A percentile compares a stretch with the other conserved stretches of the same genome.
Evolutionary conservation across 2,329 filamentous ascomycete genomes (phyloP).

Genomic region (Stachybotrys elegans): DNA sequence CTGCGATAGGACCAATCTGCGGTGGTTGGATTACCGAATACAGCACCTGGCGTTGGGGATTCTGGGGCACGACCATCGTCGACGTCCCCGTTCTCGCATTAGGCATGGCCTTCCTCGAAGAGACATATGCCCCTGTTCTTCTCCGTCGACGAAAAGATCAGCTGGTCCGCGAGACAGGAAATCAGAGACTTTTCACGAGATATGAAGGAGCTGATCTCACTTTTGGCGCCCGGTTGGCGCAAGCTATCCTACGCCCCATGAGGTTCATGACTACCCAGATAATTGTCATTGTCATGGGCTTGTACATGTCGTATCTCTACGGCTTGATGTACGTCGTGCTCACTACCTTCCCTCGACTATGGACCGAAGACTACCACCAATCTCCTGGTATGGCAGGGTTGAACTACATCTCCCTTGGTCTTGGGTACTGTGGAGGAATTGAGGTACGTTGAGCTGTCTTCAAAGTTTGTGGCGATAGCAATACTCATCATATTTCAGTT

Average conservation of each 20-base stretch:
- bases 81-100: conserved; percentile 13
- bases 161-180: conserved; percentile 7
- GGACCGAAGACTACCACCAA: conserved; percentile 54
- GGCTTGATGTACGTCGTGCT: conserved; percentile 55
- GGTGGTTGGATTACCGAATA: conserved; percentile 26
- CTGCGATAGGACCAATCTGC: conserved; percentile 37
- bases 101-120: conserved; percentile 21
- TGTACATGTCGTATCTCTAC: conserved; percentile 63
- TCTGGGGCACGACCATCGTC: conserved; percentile 26
- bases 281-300: conserved; percentile 60
- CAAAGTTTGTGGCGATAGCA: too few species aligned
- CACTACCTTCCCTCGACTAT: conserved; percentile 47
- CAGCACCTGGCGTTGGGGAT: conserved; percentile 31
- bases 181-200: conserved; percentile 2
- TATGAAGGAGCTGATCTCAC: not conserved
- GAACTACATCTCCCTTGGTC: conserved; percentile 22
- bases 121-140: conserved; percentile 21
- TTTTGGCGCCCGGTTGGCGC: not conserved
- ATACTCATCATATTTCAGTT: not conserved
- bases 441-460: not conserved
- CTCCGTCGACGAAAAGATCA: conserved; percentile 11
- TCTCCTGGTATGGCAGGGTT: conserved; percentile 39
- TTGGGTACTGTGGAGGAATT: conserved; percentile 11
- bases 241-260: not conserved
- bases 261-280: conserved; percentile 39